Conservation (phyloP, 2,329 filamentous ascomycete species). For the Daldinia eschscholtzii region DNA sequence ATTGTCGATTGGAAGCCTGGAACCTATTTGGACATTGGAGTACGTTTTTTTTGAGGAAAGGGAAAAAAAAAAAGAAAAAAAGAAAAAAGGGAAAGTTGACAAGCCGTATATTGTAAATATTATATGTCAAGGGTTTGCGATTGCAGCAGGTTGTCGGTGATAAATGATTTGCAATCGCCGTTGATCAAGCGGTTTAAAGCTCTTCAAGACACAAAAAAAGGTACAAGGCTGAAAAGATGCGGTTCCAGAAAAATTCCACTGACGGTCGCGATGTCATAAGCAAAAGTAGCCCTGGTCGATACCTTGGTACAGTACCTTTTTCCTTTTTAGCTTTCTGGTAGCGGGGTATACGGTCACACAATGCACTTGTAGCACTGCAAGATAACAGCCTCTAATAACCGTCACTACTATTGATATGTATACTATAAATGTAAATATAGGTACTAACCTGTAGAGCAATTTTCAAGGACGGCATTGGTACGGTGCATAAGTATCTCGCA, state of each 20-base stretch:
- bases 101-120: background rate
- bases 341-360: background rate
- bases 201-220: conserved; percentile 14
- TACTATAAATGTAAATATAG: too few species aligned
- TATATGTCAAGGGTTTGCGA: background rate
- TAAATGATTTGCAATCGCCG: conserved; percentile 28
- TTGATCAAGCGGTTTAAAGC: conserved; percentile 16
- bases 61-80: background rate
- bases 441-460: too few species aligned
- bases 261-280: conserved; percentile 24
- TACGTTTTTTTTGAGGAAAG: background rate
- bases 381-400: background rate
- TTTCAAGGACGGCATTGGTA: too few species aligned
- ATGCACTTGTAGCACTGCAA: background rate
- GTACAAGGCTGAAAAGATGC: conserved; percentile 33
- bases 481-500: too few species aligned
- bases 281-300: conserved; percentile 2
- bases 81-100: background rate
- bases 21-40: conserved; percentile 18
- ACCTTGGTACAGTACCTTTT: background rate
- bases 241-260: conserved; percentile 38
- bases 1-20: conserved; percentile 55
- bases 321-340: background rate
- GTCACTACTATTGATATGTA: background rate
- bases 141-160: conserved; percentile 6